These are phyloP conservation scores for Aspergillus phoenicis DNA, from an alignment of 2,329 filamentous ascomycete genomes.

Conservation along the genomic window DNA sequence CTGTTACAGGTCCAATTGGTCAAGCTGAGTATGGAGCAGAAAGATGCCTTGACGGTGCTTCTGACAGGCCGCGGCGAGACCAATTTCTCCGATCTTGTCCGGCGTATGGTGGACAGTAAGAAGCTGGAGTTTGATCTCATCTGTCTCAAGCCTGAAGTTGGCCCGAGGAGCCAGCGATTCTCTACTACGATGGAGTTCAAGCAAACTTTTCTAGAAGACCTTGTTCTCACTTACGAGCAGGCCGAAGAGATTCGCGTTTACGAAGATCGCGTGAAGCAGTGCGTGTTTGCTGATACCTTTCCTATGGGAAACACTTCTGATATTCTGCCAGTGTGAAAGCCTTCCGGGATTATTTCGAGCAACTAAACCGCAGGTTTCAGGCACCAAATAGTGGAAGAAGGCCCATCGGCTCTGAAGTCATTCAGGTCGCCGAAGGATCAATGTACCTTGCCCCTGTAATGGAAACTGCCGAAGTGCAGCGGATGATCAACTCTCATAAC, in stretches of 20 bases:
- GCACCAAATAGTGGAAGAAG: conserved; percentile 55
- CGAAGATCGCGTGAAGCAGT: conserved; percentile 65
- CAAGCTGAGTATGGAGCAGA: conserved; percentile 76
- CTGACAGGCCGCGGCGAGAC: conserved; percentile 82
- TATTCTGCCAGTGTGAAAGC: conserved; percentile 61
- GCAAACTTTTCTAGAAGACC: conserved; percentile 74
- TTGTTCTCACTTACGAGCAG: conserved; percentile 82
- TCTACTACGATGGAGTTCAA: conserved; percentile 88
- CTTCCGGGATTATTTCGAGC: conserved; percentile 81
- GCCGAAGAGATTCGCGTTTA: conserved; percentile 78
- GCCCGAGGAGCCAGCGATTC: conserved; percentile 78
- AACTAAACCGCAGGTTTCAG: conserved; percentile 69
- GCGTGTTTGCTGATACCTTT: conserved; percentile 27
- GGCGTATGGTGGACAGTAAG: conserved; percentile 76
- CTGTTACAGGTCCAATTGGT: conserved; percentile 66
- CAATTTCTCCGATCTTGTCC: conserved; percentile 76
- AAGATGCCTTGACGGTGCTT: conserved; percentile 80
- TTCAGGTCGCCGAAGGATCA: conserved; percentile 78
- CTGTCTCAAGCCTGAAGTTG: conserved; percentile 80
- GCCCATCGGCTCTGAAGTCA: conserved; percentile 74
- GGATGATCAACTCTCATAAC: conserved; percentile 89
- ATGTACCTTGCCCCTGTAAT: conserved; percentile 74
- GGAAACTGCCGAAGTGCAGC: conserved; percentile 82
- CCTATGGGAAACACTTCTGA: conserved; percentile 13
- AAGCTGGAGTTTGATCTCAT: conserved; percentile 85